Percentiles rank a stretch among this genome's conserved stretches.
Evolutionary conservation across 768 basidiomycete species (phyloP).

Genomic region (Suillus paluster): DNA sequence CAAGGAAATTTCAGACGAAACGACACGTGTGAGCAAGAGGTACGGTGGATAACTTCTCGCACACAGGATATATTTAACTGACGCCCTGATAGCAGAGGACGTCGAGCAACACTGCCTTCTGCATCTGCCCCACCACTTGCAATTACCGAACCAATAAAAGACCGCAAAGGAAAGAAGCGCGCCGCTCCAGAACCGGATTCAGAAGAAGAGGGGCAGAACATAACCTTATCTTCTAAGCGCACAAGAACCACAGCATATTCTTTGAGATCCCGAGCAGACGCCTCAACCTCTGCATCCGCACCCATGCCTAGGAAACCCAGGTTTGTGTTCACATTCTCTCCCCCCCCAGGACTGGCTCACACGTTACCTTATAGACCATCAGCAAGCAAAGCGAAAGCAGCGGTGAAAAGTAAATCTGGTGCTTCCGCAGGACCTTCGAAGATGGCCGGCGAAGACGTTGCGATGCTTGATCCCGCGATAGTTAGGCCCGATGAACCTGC

Average conservation of each 20-base stretch:
- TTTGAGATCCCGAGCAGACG: slow-evolving; percentile 61
- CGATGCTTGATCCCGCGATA: slow-evolving; percentile 70
- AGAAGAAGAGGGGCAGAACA: slow-evolving; percentile 64
- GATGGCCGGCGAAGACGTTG: slow-evolving; percentile 71
- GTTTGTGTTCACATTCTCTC: slow-evolving; percentile 38
- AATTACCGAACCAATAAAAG: slow-evolving; percentile 78
- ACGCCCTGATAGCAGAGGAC: slow-evolving; percentile 51
- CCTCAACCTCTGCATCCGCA: slow-evolving; percentile 43
- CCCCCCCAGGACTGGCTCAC: slow-evolving; percentile 13
- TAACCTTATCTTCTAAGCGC: slow-evolving; percentile 57
- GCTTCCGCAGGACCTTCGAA: slow-evolving; percentile 66
- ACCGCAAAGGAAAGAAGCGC: slow-evolving; percentile 92
- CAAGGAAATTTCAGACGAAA: slow-evolving; percentile 61
- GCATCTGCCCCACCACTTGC: slow-evolving; percentile 48
- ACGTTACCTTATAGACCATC: slow-evolving; percentile 43
- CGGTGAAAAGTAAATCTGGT: slow-evolving; percentile 59
- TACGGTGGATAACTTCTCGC: slow-evolving; percentile 38
- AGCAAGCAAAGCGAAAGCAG: slow-evolving; percentile 61
- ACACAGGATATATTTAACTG: slow-evolving; percentile 26
- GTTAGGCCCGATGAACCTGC: slow-evolving; percentile 50
- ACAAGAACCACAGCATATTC: slow-evolving; percentile 65
- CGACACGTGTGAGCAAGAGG: slow-evolving; percentile 62
- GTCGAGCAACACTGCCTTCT: slow-evolving; percentile 56
- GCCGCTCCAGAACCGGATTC: slow-evolving; percentile 72
- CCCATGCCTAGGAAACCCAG: slow-evolving; percentile 81